Base-by-base conservation (phyloP, 305 asterid genomes). In the Petunia hybrid region DNA sequence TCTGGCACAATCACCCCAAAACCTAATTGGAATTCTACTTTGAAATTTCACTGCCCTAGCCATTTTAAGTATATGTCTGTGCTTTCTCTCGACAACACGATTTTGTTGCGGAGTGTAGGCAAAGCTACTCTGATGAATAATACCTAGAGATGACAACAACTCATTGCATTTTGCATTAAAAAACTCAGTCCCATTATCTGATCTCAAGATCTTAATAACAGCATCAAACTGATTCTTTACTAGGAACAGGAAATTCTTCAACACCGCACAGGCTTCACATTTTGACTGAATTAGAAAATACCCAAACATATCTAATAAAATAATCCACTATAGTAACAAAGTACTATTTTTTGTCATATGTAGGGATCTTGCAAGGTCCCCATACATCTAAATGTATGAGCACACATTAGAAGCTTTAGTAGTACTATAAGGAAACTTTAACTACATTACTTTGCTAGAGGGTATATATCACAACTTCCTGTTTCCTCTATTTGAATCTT, bases 241-340 rank as follows among this genome's bases (percentile, higher is more conserved):
- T 70, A 77, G 63, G 0, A 12, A 0, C 1, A 65, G 2, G 55
- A 38, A 65, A 4, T 8, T 12, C 3, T 5, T 12, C 0, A 79
- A 1, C 0, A 14, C 4, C 0, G 4, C 0, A 4, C 5, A 22
- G 5, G 16, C 13, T 1, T 55, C 5, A 12, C 42, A 2, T 3
- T 80, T 80, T 8, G 7, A 0, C 41, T 38, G 13, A 0, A 80
- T 10, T 0, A 67, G 8, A 9, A 9, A 80, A 0, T 22, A 51
- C 35, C 79, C 70, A 80, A 0, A 71, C 69, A 1, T 6, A 31
- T 9, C 79, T 56, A 0, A 40, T 8, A 0, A 5, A 80, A 10
- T 80, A 71, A 57, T 80, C 80, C 0, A 80, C 79, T 4, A 80
- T 5, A 0, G 62, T 59, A 0, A 80, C 5, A 5, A 70, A 80